These are phyloP conservation scores for Lactarius hengduanensis DNA, from an alignment of 768 basidiomycete genomes.

Conservation along the genomic window DNA sequence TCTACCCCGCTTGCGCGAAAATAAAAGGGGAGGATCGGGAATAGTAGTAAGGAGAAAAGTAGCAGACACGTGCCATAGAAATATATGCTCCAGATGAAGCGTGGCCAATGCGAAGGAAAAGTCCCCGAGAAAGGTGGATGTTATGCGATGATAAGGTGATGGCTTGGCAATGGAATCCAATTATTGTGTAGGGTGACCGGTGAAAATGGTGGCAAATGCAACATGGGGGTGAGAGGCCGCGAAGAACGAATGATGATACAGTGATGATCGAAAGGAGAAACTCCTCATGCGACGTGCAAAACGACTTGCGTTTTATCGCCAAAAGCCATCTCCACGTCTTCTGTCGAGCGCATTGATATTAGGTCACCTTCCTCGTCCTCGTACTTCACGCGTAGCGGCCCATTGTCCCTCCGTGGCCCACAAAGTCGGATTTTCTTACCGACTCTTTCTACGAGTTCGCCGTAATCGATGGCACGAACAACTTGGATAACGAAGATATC, in stretches of 20 bases:
- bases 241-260: constrained; percentile 16
- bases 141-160: constrained; percentile 22
- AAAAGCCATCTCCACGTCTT: constrained; percentile 94
- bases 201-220: constrained; percentile 24
- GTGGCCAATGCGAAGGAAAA: constrained; percentile 14
- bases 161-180: constrained; percentile 19
- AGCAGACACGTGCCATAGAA: constrained; percentile 14
- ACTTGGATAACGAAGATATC: constrained; percentile 96
- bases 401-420: constrained; percentile 74
- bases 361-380: constrained; percentile 91
- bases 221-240: constrained; percentile 15
- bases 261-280: constrained; percentile 9
- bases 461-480: constrained; percentile 71
- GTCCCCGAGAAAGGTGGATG: constrained; percentile 18
- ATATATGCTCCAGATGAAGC: constrained; percentile 20
- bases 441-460: constrained; percentile 84
- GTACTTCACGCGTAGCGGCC: constrained; percentile 84
- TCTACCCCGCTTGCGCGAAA: constrained; percentile 3
- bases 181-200: constrained; percentile 12
- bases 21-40: constrained; percentile 7
- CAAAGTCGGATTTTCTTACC: constrained; percentile 91
- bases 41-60: constrained; percentile 5
- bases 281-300: constrained; percentile 67
- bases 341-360: constrained; percentile 83
- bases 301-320: constrained; percentile 84